Percentiles rank a stretch among this genome's conserved stretches.
Conservation (phyloP, 75 land plant species). For the Larix kaempferi region DNA sequence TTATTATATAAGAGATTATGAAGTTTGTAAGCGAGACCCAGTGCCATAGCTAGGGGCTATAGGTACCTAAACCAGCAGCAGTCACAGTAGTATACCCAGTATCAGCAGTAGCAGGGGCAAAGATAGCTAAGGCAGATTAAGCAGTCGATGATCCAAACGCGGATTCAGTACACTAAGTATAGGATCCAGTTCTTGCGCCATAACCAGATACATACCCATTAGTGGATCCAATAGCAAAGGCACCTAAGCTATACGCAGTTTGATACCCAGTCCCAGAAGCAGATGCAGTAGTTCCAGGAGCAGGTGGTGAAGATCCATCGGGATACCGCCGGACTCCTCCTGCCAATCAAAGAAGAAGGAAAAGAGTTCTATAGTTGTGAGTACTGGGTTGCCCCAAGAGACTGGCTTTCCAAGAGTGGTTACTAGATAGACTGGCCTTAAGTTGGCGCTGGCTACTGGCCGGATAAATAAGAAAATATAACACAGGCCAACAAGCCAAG, state of each 20-base stretch:
- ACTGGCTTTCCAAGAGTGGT: not conserved
- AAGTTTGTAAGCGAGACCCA: not conserved
- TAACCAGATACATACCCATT: not conserved
- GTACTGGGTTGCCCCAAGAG: too few species aligned
- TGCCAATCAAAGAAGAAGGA: too few species aligned
- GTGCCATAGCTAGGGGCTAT: not conserved
- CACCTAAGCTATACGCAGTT: not conserved
- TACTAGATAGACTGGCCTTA: too few species aligned
- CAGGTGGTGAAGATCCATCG: constrained; percentile 2
- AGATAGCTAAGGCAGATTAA: not conserved
- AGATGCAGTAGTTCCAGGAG: not conserved
- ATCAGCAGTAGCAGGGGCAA: not conserved
- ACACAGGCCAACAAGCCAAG: too few species aligned
- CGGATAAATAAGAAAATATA: too few species aligned
- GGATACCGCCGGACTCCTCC: too few species aligned
- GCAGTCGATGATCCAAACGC: not conserved
- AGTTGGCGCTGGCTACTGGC: too few species aligned
- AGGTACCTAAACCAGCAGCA: not conserved
- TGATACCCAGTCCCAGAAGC: not conserved
- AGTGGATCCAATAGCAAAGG: not conserved
- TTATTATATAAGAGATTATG: not conserved
- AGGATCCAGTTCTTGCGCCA: not conserved
- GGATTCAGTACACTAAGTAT: not conserved
- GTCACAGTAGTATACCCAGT: not conserved
- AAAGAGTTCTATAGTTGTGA: too few species aligned